Base-by-base conservation (phyloP, 352 stramenopile species). In the Globisporangium perplexum region DNA sequence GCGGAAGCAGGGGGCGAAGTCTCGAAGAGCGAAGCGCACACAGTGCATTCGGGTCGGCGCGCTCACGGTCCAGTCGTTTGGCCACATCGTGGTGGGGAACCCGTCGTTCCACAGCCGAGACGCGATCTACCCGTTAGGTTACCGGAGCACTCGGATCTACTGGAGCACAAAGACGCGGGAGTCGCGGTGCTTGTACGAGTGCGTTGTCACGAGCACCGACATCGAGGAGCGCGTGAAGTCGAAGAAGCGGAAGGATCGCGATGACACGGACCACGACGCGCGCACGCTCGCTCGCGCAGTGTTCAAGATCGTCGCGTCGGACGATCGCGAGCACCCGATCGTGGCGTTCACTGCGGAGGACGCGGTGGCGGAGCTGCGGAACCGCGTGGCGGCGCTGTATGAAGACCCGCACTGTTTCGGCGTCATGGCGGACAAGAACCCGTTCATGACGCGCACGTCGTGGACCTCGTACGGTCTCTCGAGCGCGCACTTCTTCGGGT, bases 91-190 rank as follows among this genome's bases (percentile, higher is more conserved):
- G 59, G 66, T 94, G 51, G 73, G 74, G 41, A 83, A 88, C 41
- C 65, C 78, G 22, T 77, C 77, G 30, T 98, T 98, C 59, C 90
- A 98, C 60, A 86, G 72, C 17, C 67, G 81, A 47, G 73, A 92
- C 30, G 77, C 86, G 6, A 89, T 98, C 18, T 97, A 81, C 38
- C 92, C 94, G 8, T 44, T 90, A 11, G 90, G 92, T 0, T 98
- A 88, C 57, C 80, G 86, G 14, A 95, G 90, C 31, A 96, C 90
- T 8, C 74, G 94, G 23, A 97, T 98, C 45, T 98, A 96, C 57
- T 98, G 93, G 93, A 97, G 88, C 18, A 76, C 76, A 0, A 63
- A 63, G 4, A 38, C 59, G 10, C 41, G 90, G 8, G 71, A 63
- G 1, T 71, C 47, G 6, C 74, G 93, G 2, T 97, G 86, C 50